Conservation (phyloP, 2,329 filamentous ascomycete genomes). For the Ampelomyces quisqualis region DNA sequence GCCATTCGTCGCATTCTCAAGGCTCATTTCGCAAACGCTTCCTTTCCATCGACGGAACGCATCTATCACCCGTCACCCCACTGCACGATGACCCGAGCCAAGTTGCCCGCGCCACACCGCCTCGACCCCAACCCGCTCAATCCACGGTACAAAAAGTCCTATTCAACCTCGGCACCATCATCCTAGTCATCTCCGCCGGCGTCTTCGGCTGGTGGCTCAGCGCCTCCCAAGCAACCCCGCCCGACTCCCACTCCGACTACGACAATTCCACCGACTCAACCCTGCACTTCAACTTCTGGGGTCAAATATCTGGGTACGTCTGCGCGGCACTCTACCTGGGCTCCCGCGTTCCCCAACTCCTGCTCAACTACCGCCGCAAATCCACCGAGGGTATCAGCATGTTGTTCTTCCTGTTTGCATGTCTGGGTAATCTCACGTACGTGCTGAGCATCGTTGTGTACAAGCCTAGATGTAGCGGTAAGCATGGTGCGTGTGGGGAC, state of each 20-base stretch:
- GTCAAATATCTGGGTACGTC: conserved; percentile 91
- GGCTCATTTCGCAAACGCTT: conserved; percentile 49
- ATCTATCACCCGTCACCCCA: conserved; percentile 81
- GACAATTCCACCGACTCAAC: conserved; percentile 37
- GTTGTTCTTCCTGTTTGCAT: conserved; percentile 95
- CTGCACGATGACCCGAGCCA: conserved; percentile 53
- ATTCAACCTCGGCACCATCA: conserved; percentile 73
- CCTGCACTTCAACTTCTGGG: conserved; percentile 70
- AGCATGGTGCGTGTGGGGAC: conserved; percentile 53
- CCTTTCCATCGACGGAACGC: conserved; percentile 62
- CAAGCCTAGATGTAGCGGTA: conserved; percentile 64
- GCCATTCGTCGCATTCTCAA: conserved; percentile 35
- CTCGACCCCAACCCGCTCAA: conserved; percentile 43
- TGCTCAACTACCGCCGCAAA: conserved; percentile 90
- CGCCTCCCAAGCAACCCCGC: conserved; percentile 42
- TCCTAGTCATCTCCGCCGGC: conserved; percentile 82
- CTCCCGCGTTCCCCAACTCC: conserved; percentile 82
- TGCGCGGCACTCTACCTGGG: conserved; percentile 88
- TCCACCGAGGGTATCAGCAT: conserved; percentile 91
- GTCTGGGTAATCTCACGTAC: conserved; percentile 90
- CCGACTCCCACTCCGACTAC: conserved; percentile 38
- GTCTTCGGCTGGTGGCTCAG: conserved; percentile 77
- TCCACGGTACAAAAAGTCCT: conserved; percentile 58
- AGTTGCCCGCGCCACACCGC: conserved; percentile 38
- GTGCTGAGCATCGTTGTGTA: conserved; percentile 90